phyloP scores from a whole-genome alignment of 192 early-diverging fungal species.

The Rhizophagus clarus region DNA sequence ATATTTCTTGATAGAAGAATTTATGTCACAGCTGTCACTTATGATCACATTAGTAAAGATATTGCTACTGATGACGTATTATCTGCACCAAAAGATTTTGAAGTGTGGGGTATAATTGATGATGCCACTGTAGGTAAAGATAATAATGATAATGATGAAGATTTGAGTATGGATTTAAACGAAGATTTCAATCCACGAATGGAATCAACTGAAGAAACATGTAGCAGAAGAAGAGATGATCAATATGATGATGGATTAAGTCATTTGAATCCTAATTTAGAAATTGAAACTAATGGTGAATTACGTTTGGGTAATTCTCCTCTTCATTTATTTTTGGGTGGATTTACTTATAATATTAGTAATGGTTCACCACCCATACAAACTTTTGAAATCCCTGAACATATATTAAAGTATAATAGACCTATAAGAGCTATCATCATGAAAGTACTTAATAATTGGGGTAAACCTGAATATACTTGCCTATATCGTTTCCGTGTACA shows the following conservation, averaged over 20 bases:
- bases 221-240: neutral
- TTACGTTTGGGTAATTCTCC: constrained; percentile 4
- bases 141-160: constrained; percentile 20
- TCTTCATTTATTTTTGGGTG: neutral
- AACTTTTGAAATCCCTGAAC: constrained; percentile 39
- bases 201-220: constrained; percentile 29
- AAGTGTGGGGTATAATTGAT: constrained; percentile 56
- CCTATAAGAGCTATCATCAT: constrained; percentile 56
- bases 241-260: constrained; percentile 12
- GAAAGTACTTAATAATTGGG: constrained; percentile 70
- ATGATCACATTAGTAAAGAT: constrained; percentile 66
- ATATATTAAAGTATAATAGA: constrained; percentile 41
- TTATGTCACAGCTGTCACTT: constrained; percentile 57
- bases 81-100: constrained; percentile 62
- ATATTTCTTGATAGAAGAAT: constrained; percentile 61
- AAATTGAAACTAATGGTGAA: constrained; percentile 4
- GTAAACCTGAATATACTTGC: constrained; percentile 69
- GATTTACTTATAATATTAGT: constrained; percentile 28
- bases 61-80: constrained; percentile 54
- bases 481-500: constrained; percentile 78
- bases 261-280: neutral
- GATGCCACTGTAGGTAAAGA: neutral
- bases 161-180: neutral
- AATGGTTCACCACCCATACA: constrained; percentile 41
- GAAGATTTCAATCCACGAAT: neutral